Conservation (phyloP, 352 stramenopile genomes). For the Phytophthora colocasiae region DNA sequence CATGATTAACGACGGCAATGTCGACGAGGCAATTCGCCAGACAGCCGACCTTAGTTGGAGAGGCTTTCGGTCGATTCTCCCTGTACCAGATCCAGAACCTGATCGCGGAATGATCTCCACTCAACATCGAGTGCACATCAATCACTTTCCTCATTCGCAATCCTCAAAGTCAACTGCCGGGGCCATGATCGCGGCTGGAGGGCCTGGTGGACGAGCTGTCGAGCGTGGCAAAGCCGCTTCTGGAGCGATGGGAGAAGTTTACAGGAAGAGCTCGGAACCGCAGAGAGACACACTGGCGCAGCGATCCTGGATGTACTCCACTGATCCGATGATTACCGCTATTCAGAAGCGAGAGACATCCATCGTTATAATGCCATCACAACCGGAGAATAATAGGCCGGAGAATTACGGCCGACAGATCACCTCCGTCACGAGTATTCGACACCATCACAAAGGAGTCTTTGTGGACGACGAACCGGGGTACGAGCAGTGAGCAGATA, state of each 20-base stretch:
- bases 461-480: constrained; percentile 64
- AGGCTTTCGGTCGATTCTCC: constrained; percentile 65
- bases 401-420: constrained; percentile 47
- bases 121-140: constrained; percentile 62
- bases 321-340: constrained; percentile 66
- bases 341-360: constrained; percentile 43
- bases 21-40: constrained; percentile 63
- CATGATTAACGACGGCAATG: constrained; percentile 70
- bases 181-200: constrained; percentile 51
- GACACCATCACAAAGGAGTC: constrained; percentile 61
- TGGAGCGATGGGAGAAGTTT: constrained; percentile 71
- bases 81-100: constrained; percentile 56
- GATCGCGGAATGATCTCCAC: constrained; percentile 73
- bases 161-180: constrained; percentile 23
- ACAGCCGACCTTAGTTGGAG: constrained; percentile 43
- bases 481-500: constrained; percentile 16
- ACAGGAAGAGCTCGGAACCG: constrained; percentile 59
- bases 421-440: constrained; percentile 68
- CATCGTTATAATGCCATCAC: constrained; percentile 3
- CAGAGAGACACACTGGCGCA: constrained; percentile 77
- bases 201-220: constrained; percentile 43
- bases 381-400: constrained; percentile 23
- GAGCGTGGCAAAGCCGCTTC: constrained; percentile 74
- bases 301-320: constrained; percentile 81
- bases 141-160: constrained; percentile 43